phyloP scores from a whole-genome alignment of 1,139 yeast species.

The Protomyces inouyei region DNA sequence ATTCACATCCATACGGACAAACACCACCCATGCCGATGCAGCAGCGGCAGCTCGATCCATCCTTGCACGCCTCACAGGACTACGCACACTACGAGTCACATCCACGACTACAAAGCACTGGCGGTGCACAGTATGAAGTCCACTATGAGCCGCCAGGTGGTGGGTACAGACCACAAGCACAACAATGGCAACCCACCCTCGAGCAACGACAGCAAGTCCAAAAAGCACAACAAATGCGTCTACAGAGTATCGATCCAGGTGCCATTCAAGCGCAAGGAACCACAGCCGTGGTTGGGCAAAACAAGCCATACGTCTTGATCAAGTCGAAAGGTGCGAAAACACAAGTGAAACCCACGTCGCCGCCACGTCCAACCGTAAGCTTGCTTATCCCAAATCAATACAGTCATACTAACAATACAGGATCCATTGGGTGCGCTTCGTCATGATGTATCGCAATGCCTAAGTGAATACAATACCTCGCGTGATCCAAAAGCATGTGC shows the following conservation, averaged over 20 bases:
- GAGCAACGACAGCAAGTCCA: neutral
- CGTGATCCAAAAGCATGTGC: slow-evolving; percentile 26
- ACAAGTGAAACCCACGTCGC: neutral
- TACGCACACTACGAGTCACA: no score
- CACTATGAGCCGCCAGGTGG: neutral
- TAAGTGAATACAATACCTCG: slow-evolving; percentile 20
- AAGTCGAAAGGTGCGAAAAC: neutral
- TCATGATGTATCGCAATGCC: slow-evolving; percentile 21
- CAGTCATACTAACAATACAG: neutral
- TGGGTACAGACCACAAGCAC: neutral
- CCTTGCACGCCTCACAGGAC: no score
- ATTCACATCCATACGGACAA: neutral
- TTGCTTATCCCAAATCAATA: neutral
- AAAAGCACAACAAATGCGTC: neutral
- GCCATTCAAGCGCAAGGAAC: neutral
- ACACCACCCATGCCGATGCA: no score
- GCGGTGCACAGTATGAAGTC: neutral
- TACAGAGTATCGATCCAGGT: neutral
- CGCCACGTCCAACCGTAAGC: slow-evolving; percentile 23
- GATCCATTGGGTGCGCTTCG: slow-evolving; percentile 16
- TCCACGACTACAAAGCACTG: no score
- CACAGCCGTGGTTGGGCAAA: neutral
- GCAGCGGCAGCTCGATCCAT: no score
- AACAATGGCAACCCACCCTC: slow-evolving; percentile 7
- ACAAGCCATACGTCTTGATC: neutral